Evolutionary conservation across 345 rosid species (phyloP), one percentile per base, ranked within the genome.

Genomic region (Sisymbrium irio): DNA sequence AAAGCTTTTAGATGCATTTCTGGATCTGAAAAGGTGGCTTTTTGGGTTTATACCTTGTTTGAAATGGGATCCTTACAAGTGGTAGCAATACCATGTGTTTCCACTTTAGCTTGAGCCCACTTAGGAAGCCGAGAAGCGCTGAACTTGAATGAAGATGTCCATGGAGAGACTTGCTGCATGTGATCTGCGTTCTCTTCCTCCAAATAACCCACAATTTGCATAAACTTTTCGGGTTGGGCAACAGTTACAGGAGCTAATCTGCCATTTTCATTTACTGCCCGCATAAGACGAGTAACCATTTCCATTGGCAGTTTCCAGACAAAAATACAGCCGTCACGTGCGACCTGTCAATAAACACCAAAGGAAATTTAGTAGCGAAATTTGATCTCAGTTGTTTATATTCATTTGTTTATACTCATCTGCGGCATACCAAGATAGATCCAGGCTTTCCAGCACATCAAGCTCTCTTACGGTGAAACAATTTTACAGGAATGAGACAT

Each of bases 111-210:
- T 80, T 86, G 96, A 27, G 97, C 97, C 97, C 97, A 88, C 58
- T 80, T 88, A 71, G 97, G 97, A 78, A 92, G 89, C 66, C 91
- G 79, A 63, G 96, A 92, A 79, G 88, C 79, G 60, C 89, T 88
- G 74, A 89, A 88, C 80, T 81, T 88, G 78, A 89, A 89, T 63
- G 83, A 77, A 71, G 91, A 69, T 72, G 84, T 78, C 85, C 84
- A 74, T 25, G 75, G 84, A 22, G 86, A 77, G 71, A 56, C 41
- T 72, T 66, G 77, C 18, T 58, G 77, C 25, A 63, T 39, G 25
- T 58, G 77, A 59, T 77, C 62, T 49, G 76, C 33, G 45, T 74
- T 53, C 19, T 67, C 77, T 67, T 78, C 84, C 77, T 81, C 85
- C 71, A 75, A 68, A 57, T 66, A 60, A 62, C 71, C 62, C 66